phyloP scores from a whole-genome alignment of 2,329 filamentous ascomycete species.

The Botrytis deweyae region DNA sequence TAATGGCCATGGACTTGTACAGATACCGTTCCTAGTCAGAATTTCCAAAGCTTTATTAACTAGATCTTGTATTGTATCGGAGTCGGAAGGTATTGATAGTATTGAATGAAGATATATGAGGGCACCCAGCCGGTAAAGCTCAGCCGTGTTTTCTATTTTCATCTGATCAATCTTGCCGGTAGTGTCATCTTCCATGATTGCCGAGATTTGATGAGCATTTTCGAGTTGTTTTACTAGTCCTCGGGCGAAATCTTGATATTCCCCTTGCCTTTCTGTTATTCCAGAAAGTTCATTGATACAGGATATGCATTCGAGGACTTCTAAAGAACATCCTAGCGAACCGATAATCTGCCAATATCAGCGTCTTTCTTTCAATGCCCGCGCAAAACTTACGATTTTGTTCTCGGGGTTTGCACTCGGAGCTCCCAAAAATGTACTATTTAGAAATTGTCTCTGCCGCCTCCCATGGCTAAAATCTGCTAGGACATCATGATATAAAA shows the following conservation, averaged over 20 bases:
- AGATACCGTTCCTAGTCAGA: conserved; percentile 43
- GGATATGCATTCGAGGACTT: conserved; percentile 47
- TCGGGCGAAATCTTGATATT: conserved; percentile 20
- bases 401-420: conserved; percentile 5
- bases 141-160: conserved; percentile 43
- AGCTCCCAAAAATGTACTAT: not conserved
- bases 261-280: not conserved
- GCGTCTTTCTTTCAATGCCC: not conserved
- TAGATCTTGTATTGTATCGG: conserved; percentile 27
- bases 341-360: conserved; percentile 43
- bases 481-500: conserved; percentile 49
- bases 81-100: conserved; percentile 26
- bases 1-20: conserved; percentile 51
- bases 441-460: not conserved
- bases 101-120: conserved; percentile 44
- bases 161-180: conserved; percentile 37
- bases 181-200: conserved; percentile 34
- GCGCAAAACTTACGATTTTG: not conserved
- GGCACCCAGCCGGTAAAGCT: conserved; percentile 48
- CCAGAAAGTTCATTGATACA: conserved; percentile 40
- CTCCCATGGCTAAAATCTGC: conserved; percentile 46
- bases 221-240: conserved; percentile 27
- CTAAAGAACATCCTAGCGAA: conserved; percentile 48
- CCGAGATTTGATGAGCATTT: conserved; percentile 35
- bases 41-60: conserved; percentile 42